These are phyloP conservation scores for Pyrenochaeta sp. DNA, from an alignment of 2,329 filamentous ascomycete species.

Conservation along the genomic window DNA sequence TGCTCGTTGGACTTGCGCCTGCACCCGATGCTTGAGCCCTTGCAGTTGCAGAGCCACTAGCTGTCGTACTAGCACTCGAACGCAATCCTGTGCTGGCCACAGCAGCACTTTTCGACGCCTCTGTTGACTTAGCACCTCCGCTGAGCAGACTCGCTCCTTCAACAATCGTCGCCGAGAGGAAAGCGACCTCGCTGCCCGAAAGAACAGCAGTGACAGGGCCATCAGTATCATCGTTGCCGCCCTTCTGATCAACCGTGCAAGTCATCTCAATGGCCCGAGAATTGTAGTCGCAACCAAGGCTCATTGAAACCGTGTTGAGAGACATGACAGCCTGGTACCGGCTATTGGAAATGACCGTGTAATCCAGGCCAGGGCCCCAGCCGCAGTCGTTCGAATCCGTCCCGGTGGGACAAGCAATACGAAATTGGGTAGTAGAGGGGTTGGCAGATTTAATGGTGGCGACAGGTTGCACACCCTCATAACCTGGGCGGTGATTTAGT, in stretches of 20 bases:
- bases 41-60: slow-evolving; percentile 14
- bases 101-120: slow-evolving; percentile 10
- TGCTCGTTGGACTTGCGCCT: slow-evolving; percentile 9
- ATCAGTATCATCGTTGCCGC: slow-evolving; percentile 17
- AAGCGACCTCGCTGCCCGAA: slow-evolving; percentile 24
- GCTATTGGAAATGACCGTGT: slow-evolving; percentile 21
- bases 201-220: slow-evolving; percentile 23
- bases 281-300: slow-evolving; percentile 37
- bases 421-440: slow-evolving; percentile 31
- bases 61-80: slow-evolving; percentile 3
- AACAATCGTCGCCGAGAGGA: slow-evolving; percentile 33
- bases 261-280: slow-evolving; percentile 29
- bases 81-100: slow-evolving; percentile 6
- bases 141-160: slow-evolving; percentile 32
- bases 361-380: slow-evolving; percentile 30
- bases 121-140: slow-evolving; percentile 12
- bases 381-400: slow-evolving; percentile 33
- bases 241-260: slow-evolving; percentile 32
- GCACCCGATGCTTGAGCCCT: slow-evolving; percentile 9
- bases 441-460: slow-evolving; percentile 31
- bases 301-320: slow-evolving; percentile 26
- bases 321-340: slow-evolving; percentile 31
- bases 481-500: slow-evolving; percentile 13
- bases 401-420: slow-evolving; percentile 31
- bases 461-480: slow-evolving; percentile 29